Base-by-base conservation (phyloP, 2,329 filamentous ascomycete genomes). In the Sclerotinia nivalis region DNA sequence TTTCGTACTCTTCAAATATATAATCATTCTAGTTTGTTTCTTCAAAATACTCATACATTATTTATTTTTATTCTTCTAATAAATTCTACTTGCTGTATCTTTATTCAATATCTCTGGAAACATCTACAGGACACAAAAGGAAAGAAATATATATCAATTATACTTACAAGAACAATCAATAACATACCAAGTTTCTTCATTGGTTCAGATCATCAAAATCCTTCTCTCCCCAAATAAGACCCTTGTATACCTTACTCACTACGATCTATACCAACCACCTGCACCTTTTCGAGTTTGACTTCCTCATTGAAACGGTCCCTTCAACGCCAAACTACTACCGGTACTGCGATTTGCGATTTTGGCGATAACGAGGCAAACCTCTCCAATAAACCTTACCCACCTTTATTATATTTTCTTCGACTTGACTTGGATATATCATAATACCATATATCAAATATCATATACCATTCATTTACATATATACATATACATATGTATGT, bases 321-420 rank as follows among this genome's bases (percentile, higher is more conserved):
- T 45, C 37, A 43, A 43, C n/a, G 37, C 56, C 55, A 59, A 40
- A 25, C 22, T 34, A 59, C 34, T 40, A 56, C 37, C 12, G 37
- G 37, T 40, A 1, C 31, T 58, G 55, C 34, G 55, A 58, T 58
- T 59, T 40, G 56, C 56, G 34, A 59, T 40, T 25, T 58, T 59
- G 34, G 56, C 56, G 56, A 61, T 61, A 61, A 61, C 59, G 25
- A 61, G 40, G 43, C 59, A 61, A 61, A n/a, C 18, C 56, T 47
- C 59, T 61, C 12, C 59, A n/a, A 31, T 25, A 56, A 22, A 37
- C 40, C 40, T 43, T 43, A 28, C 59, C 59, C 40, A 28, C 59
- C 59, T 47, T 61, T 47, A 47, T 47, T 31, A 47, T 61, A 61
- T 61, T 47, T 25, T 25, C 31, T 34, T 61, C 25, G 40, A 61